Base-by-base conservation (phyloP, 2,329 filamentous ascomycete species). In the Cladosporium sp. region DNA sequence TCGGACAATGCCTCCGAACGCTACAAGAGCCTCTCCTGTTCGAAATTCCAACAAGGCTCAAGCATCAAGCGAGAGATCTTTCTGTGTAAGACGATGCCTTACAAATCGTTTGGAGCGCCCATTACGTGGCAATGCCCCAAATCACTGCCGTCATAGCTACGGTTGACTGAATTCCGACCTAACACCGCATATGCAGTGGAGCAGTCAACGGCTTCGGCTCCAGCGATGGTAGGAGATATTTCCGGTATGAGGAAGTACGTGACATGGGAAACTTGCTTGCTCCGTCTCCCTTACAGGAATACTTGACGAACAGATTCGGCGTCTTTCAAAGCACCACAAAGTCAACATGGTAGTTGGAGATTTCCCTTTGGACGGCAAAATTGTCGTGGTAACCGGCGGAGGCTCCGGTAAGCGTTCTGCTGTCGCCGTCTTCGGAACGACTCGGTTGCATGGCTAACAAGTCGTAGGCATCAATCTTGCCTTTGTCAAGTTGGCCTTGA, bases 351-450 rank as follows among this genome's bases (percentile, higher is more conserved):
- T 56, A 5, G 58, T 63, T 18, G 59, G 61, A 12, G 40, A 56
- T 47, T 59, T 64, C 36, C 50, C 58, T 1, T 47, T 63, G 13
- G 32, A 53, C 11, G 54, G 50, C 44, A 61, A 61, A 42, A 54
- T 60, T 32, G 56, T 47, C n/a, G 54, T 61, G 3, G 56, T 62
- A 11, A 63, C 59, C 3, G 61, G 61, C 8, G 61, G 61, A 20
- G 58, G 57, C 11, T 57, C 49, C 19, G 53, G 50, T 56, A 22
- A n/a, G 30, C 12, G n/a, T 19, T 15, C 9, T 12, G 5, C 13
- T 13, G 6, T 27, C 37, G 8, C n/a, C 12, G 18, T 18, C 7
- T 37, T 43, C 20, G 4, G 38, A 27, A 9, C 32, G 9, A 4
- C 5, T 27, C 22, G 22, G 9, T 9, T 9, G 22, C 22, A 36